Conservation (phyloP, 805 yeast species). For the Kluyveromyces nonfermentans region DNA sequence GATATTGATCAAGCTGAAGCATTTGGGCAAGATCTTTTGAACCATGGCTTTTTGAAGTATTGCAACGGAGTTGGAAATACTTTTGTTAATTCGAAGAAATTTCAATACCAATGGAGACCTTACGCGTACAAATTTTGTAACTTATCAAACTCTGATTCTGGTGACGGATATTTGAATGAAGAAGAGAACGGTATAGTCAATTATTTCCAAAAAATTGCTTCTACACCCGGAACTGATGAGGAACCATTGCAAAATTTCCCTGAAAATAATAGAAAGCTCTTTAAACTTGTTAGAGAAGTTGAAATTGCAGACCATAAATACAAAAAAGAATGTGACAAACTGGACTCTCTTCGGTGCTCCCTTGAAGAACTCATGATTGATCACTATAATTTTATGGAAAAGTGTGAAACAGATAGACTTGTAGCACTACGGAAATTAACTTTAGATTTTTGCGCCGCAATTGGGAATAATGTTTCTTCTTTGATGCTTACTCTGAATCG, state of each 20-base stretch:
- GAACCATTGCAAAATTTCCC: conserved; percentile 6
- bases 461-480: conserved; percentile 50
- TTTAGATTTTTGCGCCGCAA: conserved; percentile 58
- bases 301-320: conserved; percentile 48
- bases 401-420: conserved; percentile 71
- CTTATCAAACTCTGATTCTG: background rate
- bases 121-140: conserved; percentile 44
- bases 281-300: conserved; percentile 48
- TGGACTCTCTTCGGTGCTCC: conserved; percentile 62
- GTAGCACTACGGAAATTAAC: conserved; percentile 68
- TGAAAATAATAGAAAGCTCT: conserved; percentile 36
- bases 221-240: background rate
- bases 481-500: conserved; percentile 53
- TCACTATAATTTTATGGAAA: conserved; percentile 68
- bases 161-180: background rate
- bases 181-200: conserved; percentile 1
- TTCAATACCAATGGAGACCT: conserved; percentile 75
- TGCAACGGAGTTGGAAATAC: conserved; percentile 53
- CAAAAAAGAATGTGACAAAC: conserved; percentile 41
- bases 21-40: conserved; percentile 64
- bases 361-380: conserved; percentile 66
- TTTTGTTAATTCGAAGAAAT: conserved; percentile 67
- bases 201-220: conserved; percentile 1
- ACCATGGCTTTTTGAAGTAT: conserved; percentile 47
- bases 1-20: conserved; percentile 52